A percentile compares a stretch with the other conserved stretches of the same genome.
These are phyloP conservation scores for Fraxinus velutina DNA, from an alignment of 305 asterid species.

Conservation along the genomic window DNA sequence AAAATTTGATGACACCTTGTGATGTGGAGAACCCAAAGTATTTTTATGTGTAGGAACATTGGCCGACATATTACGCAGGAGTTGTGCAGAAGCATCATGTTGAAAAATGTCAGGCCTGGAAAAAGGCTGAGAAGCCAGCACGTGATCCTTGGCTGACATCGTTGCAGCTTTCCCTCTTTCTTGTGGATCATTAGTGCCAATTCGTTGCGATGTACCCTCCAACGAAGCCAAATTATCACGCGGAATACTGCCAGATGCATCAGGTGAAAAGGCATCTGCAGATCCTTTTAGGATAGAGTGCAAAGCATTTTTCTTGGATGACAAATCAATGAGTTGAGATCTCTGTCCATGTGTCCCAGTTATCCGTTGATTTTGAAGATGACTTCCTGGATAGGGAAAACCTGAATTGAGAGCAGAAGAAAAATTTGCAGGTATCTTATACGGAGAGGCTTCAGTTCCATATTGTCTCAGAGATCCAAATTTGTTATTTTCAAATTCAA, in stretches of 20 bases:
- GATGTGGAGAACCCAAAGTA: slow-evolving; percentile 32
- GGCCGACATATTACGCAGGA: slow-evolving; percentile 32
- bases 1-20: slow-evolving; percentile 36
- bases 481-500: slow-evolving; percentile 38
- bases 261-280: slow-evolving; percentile 37
- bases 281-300: slow-evolving; percentile 40
- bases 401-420: slow-evolving; percentile 43
- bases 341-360: slow-evolving; percentile 39
- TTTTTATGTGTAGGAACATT: slow-evolving; percentile 44
- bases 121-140: slow-evolving; percentile 34
- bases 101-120: slow-evolving; percentile 35
- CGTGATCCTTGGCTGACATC: slow-evolving; percentile 28
- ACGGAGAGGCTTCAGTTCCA: slow-evolving; percentile 28
- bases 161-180: slow-evolving; percentile 34
- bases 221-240: slow-evolving; percentile 33
- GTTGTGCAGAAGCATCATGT: slow-evolving; percentile 36
- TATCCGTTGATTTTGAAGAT: slow-evolving; percentile 42
- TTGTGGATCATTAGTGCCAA: slow-evolving; percentile 30
- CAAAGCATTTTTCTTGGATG: slow-evolving; percentile 30
- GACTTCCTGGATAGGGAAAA: slow-evolving; percentile 39
- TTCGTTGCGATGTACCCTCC: slow-evolving; percentile 27
- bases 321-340: slow-evolving; percentile 28
- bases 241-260: slow-evolving; percentile 35
- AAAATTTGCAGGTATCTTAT: slow-evolving; percentile 43
- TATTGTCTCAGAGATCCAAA: slow-evolving; percentile 30